phyloP scores from a whole-genome alignment of 768 basidiomycete genomes.

The Phanerochaete carnosa region DNA sequence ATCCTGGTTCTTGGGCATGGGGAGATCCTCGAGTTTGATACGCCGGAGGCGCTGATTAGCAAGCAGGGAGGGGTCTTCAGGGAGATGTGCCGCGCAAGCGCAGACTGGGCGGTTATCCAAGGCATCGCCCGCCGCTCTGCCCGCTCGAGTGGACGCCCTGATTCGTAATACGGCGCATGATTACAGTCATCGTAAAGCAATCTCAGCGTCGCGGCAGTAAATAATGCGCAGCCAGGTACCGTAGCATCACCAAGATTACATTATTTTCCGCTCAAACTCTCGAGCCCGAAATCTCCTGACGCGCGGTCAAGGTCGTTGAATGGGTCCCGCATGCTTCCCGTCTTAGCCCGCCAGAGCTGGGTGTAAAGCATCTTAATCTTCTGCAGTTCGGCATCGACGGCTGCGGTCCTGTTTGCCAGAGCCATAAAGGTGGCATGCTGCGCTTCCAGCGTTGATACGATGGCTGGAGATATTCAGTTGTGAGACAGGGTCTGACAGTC shows the following conservation, averaged over 20 bases:
- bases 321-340: constrained; percentile 81
- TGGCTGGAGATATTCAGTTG: constrained; percentile 39
- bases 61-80: constrained; percentile 58
- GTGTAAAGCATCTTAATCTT: constrained; percentile 74
- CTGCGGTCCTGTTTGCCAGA: constrained; percentile 73
- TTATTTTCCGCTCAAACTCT: constrained; percentile 34
- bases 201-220: neutral
- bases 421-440: constrained; percentile 77
- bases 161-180: neutral
- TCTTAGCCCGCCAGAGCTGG: constrained; percentile 75
- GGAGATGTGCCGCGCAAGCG: constrained; percentile 64
- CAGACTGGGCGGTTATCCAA: constrained; percentile 20
- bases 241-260: neutral
- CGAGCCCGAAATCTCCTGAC: constrained; percentile 44
- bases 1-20: constrained; percentile 75
- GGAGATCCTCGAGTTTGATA: constrained; percentile 71
- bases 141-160: neutral
- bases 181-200: neutral
- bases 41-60: constrained; percentile 52
- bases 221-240: neutral
- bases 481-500: constrained; percentile 3
- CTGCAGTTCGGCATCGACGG: constrained; percentile 69
- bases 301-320: constrained; percentile 54
- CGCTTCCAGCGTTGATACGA: constrained; percentile 73
- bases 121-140: neutral